Evolutionary conservation across 352 stramenopile species (phyloP).

Genomic region (Nothophytophthora sp.): DNA sequence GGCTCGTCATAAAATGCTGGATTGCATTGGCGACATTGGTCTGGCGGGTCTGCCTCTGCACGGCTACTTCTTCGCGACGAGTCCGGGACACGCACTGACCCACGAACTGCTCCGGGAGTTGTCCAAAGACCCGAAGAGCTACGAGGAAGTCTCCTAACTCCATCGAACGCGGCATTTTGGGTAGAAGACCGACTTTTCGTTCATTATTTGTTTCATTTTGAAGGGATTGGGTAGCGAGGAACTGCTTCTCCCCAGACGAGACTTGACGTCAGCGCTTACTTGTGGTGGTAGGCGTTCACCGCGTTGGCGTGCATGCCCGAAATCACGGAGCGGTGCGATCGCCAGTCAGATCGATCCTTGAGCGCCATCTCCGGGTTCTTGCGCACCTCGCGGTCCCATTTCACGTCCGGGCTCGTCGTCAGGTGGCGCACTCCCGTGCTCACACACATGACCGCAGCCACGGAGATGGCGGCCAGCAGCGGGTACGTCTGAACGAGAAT

Average conservation of each 20-base stretch:
- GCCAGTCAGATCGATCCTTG: conserved; percentile 44
- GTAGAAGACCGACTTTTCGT: background rate
- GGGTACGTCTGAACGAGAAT: conserved; percentile 44
- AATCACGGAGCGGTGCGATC: conserved; percentile 50
- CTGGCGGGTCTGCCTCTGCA: conserved; percentile 58
- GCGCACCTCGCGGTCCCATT: conserved; percentile 60
- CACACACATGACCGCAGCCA: conserved; percentile 39
- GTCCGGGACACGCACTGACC: conserved; percentile 64
- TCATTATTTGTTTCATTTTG: conserved; percentile 9
- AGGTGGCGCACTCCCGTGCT: conserved; percentile 48
- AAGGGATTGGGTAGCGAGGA: background rate
- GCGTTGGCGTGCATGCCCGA: conserved; percentile 43
- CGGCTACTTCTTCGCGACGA: conserved; percentile 69
- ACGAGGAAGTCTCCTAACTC: conserved; percentile 26
- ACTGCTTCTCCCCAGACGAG: background rate
- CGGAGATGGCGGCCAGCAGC: conserved; percentile 39
- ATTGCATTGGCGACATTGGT: conserved; percentile 68
- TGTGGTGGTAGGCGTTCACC: conserved; percentile 41
- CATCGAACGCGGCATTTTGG: background rate
- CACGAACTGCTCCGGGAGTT: conserved; percentile 57
- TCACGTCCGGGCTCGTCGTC: conserved; percentile 56
- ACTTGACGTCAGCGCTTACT: conserved; percentile 9
- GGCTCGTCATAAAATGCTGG: conserved; percentile 72
- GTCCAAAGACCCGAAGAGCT: conserved; percentile 48
- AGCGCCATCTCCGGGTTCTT: conserved; percentile 52